phyloP scores from a whole-genome alignment of 2,329 filamentous ascomycete species.

The Lasiodiplodia sp. region DNA sequence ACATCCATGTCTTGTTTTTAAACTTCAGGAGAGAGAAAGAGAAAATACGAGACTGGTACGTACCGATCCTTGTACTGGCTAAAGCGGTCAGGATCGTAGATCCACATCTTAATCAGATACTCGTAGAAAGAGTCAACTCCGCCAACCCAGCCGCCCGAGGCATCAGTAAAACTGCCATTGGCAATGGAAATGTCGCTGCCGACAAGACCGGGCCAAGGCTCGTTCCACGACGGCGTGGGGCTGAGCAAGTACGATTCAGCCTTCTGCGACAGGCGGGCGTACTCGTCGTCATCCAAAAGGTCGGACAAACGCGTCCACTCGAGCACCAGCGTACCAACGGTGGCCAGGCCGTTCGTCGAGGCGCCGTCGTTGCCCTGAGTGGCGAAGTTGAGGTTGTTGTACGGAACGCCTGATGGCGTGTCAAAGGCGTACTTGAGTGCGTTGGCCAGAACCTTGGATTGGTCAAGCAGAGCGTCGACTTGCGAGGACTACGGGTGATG shows the following conservation, averaged over 20 bases:
- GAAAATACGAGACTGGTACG: background rate
- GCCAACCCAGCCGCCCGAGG: slow-evolving; percentile 76
- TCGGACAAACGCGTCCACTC: slow-evolving; percentile 87
- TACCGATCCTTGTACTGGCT: slow-evolving; percentile 68
- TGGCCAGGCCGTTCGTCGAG: slow-evolving; percentile 74
- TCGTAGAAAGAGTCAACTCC: slow-evolving; percentile 85
- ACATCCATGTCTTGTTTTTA: too few relatives aligned
- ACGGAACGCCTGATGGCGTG: slow-evolving; percentile 76
- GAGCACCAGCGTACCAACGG: slow-evolving; percentile 77
- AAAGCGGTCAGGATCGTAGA: slow-evolving; percentile 75
- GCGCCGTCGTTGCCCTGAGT: slow-evolving; percentile 58
- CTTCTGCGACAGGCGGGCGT: slow-evolving; percentile 70
- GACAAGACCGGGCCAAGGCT: slow-evolving; percentile 80
- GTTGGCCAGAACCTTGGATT: slow-evolving; percentile 74
- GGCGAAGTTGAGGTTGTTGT: slow-evolving; percentile 70
- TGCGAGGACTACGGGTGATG: slow-evolving; percentile 38
- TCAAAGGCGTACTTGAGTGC: slow-evolving; percentile 79
- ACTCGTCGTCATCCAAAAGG: slow-evolving; percentile 71
- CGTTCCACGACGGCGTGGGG: slow-evolving; percentile 66
- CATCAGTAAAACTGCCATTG: slow-evolving; percentile 72
- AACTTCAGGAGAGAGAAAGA: too few relatives aligned
- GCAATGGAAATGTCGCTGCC: slow-evolving; percentile 71
- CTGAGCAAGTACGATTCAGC: slow-evolving; percentile 74
- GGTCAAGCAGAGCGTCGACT: slow-evolving; percentile 68
- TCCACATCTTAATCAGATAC: slow-evolving; percentile 89